A percentile compares a stretch with the other conserved stretches of the same genome.
Evolutionary conservation across 2,329 filamentous ascomycete genomes (phyloP).

Genomic region (Thermomyces lanuginosus): DNA sequence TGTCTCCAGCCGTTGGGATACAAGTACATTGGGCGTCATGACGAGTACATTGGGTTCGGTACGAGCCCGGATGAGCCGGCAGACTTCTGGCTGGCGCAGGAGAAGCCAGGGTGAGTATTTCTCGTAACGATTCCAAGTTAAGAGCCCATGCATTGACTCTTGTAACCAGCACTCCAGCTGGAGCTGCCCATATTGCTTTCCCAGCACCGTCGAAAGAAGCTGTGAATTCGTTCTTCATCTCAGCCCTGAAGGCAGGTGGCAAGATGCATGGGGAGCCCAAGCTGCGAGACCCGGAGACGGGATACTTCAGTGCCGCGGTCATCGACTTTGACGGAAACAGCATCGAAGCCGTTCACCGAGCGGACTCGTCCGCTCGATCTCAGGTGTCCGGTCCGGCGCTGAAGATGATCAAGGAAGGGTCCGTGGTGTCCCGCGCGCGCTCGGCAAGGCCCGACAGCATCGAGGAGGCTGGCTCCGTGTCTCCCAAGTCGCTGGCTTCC

Average conservation of each 20-base stretch:
- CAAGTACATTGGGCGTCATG: conserved; percentile 48
- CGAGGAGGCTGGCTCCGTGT: conserved; percentile 13
- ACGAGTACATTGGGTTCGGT: conserved; percentile 46
- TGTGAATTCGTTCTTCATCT: conserved; percentile 56
- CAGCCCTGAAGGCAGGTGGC: conserved; percentile 49
- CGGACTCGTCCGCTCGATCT: conserved; percentile 13
- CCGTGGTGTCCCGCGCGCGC: conserved; percentile 20
- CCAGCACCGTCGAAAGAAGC: conserved; percentile 48
- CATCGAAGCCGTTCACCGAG: conserved; percentile 56
- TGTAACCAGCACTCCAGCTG: conserved; percentile 29
- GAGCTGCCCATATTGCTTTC: conserved; percentile 48
- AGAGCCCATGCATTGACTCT: neutral
- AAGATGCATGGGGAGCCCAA: conserved; percentile 42
- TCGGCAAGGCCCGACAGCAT: conserved; percentile 18
- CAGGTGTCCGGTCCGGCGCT: conserved; percentile 17
- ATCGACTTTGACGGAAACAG: conserved; percentile 71
- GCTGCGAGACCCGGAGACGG: conserved; percentile 35
- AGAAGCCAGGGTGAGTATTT: conserved; percentile 38
- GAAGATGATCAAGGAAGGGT: conserved; percentile 22
- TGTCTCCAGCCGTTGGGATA: conserved; percentile 65
- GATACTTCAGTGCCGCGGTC: conserved; percentile 47
- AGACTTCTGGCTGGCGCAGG: conserved; percentile 49
- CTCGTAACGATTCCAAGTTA: neutral
- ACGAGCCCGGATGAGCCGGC: conserved; percentile 36
- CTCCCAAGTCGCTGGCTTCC: conserved; percentile 14